A percentile compares a stretch with the other conserved stretches of the same genome.
These are phyloP conservation scores for Helicostylum pulchrum DNA, from an alignment of 192 early-diverging fungal genomes.

Conservation along the genomic window DNA sequence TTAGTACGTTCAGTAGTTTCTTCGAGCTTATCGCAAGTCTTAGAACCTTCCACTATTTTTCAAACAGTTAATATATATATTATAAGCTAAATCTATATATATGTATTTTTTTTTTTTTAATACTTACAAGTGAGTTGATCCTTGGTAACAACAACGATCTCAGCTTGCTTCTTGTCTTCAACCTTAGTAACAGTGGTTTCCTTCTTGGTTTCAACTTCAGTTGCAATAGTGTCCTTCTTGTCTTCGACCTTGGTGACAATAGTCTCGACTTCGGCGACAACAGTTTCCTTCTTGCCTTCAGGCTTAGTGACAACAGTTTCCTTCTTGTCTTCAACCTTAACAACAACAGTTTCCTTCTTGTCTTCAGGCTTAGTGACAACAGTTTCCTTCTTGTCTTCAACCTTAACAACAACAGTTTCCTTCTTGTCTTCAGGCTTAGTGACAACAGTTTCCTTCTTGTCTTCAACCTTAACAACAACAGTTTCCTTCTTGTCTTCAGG, in stretches of 20 bases:
- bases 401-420: background rate
- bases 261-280: background rate
- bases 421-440: background rate
- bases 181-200: background rate
- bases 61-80: background rate
- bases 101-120: background rate
- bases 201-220: background rate
- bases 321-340: background rate
- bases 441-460: background rate
- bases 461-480: background rate
- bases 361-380: constrained; percentile 1
- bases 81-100: background rate
- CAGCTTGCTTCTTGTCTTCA: background rate
- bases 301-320: background rate
- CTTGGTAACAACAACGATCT: background rate
- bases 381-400: background rate
- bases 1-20: background rate
- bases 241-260: background rate
- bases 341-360: background rate
- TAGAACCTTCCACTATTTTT: background rate
- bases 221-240: background rate
- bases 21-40: background rate
- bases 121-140: background rate
- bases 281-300: background rate
- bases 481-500: background rate